Evolutionary conservation across 202 grass and related monocot genomes (phyloP).

Genomic region (Cymbopogon flexuosus): DNA sequence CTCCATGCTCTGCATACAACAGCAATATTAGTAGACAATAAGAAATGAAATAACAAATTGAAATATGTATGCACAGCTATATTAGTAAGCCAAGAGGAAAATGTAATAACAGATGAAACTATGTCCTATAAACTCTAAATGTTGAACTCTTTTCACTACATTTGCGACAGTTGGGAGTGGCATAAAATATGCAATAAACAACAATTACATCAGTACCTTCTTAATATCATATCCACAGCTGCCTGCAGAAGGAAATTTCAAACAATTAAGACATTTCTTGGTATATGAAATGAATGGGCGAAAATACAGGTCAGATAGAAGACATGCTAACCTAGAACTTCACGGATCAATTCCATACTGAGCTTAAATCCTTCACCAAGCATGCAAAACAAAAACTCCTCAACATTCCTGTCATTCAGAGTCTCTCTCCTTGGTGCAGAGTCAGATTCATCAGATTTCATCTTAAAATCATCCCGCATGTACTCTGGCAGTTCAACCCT

Average conservation of each 20-base stretch:
- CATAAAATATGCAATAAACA: slow-evolving; percentile 23
- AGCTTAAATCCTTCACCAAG: slow-evolving; percentile 95
- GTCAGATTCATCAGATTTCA: slow-evolving; percentile 34
- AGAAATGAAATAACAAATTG: slow-evolving; percentile 1
- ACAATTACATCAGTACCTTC: slow-evolving; percentile 50
- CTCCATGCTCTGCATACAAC: slow-evolving; percentile 72
- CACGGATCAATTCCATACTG: slow-evolving; percentile 57
- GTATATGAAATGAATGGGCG: slow-evolving; percentile 18
- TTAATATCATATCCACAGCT: slow-evolving; percentile 86
- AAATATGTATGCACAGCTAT: slow-evolving; percentile 10
- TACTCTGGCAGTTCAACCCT: slow-evolving; percentile 66
- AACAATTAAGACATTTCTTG: slow-evolving; percentile 25
- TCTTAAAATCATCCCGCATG: slow-evolving; percentile 41
- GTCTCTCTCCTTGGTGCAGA: slow-evolving; percentile 51
- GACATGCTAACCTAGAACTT: slow-evolving; percentile 66
- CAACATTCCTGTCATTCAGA: slow-evolving; percentile 67
- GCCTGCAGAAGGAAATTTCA: slow-evolving; percentile 53
- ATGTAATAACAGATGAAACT: background rate
- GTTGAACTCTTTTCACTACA: slow-evolving; percentile 7
- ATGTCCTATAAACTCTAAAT: slow-evolving; percentile 2
- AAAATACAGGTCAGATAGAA: slow-evolving; percentile 23
- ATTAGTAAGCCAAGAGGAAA: slow-evolving; percentile 5
- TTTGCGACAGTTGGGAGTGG: slow-evolving; percentile 3
- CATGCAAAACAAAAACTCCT: slow-evolving; percentile 90
- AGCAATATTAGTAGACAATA: slow-evolving; percentile 9